phyloP scores from a whole-genome alignment of 2,329 filamentous ascomycete species.

The Talaromyces sp. region DNA sequence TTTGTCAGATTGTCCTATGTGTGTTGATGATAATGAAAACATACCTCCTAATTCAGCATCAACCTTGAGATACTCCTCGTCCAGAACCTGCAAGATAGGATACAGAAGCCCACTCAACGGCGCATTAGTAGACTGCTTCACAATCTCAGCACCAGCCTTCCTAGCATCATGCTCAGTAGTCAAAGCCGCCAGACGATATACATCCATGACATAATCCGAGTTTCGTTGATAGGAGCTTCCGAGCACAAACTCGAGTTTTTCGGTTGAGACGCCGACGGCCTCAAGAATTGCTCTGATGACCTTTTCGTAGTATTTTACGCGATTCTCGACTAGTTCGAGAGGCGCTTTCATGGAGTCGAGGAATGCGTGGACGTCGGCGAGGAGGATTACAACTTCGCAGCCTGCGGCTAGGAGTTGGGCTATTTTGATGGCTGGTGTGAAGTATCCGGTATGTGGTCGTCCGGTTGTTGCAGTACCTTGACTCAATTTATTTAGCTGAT shows the following conservation, averaged over 20 bases:
- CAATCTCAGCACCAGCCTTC: slow-evolving; percentile 86
- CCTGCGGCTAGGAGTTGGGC: slow-evolving; percentile 81
- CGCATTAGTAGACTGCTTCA: slow-evolving; percentile 82
- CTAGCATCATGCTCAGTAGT: slow-evolving; percentile 68
- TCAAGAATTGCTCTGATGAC: slow-evolving; percentile 71
- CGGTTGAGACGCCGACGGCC: slow-evolving; percentile 73
- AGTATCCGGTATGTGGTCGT: slow-evolving; percentile 85
- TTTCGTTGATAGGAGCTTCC: slow-evolving; percentile 74
- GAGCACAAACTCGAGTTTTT: slow-evolving; percentile 76
- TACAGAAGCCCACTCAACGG: slow-evolving; percentile 73
- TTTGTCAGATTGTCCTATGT: not conserved
- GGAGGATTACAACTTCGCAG: slow-evolving; percentile 75
- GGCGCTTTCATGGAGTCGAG: slow-evolving; percentile 65
- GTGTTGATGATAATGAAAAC: not conserved
- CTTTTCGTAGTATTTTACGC: slow-evolving; percentile 78
- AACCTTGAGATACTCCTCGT: slow-evolving; percentile 83
- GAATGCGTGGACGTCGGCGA: slow-evolving; percentile 61
- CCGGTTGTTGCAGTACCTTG: slow-evolving; percentile 72
- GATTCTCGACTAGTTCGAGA: slow-evolving; percentile 77
- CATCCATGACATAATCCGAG: slow-evolving; percentile 77
- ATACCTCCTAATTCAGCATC: slow-evolving; percentile 78
- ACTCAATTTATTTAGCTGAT: not conserved
- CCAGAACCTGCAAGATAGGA: slow-evolving; percentile 82
- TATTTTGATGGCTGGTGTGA: slow-evolving; percentile 84
- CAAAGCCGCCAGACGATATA: slow-evolving; percentile 70